Evolutionary conservation across 306 rosid species (phyloP), one percentile per base, ranked within the genome.

Genomic region (Rosa multiflora): DNA sequence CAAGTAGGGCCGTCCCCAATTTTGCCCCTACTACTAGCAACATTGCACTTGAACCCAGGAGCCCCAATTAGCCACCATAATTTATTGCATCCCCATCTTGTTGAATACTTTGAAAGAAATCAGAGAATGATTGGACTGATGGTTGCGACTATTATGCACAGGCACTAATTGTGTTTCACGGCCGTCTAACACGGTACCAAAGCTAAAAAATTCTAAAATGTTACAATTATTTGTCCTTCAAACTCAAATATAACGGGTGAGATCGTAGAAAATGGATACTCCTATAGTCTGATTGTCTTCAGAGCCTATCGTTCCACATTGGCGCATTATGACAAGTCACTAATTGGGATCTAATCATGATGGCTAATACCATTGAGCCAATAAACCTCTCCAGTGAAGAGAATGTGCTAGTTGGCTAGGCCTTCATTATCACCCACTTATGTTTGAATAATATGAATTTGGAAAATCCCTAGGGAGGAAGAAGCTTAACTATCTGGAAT

Each of bases 1-100:
- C 17, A 40, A 73, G 14, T 20, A 32, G 37, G 37, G 37, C 37
- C 37, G 78, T 79, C 83, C 32, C 83, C 32, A 77, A 85, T 88
- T 83, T 58, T 76, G 84, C 75, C 78, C 78, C 68, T 61, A 3
- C 53, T 40, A 15, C 37, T 12, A 4, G 18, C 55, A 67, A 77
- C 73, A 66, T 20, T 21, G 69, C 79, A 64, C 80, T 55, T 15
- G 23, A 40, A 23, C 48, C 79, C 72, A 63, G 61, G 59, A 76
- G 59, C 72, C 62, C n/a, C 46, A 46, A 59, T 10, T 10, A 61
- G 44, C 79, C 79, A 46, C 79, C 48, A 48, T 63, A 46, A 46
- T 63, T 76, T 76, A 11, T 18, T 18, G 79, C 66, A 40, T 76
- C 5, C 14, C n/a, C n/a, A 46, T 53, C 46, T 44, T 40, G 62